Conservation (phyloP, 441 rosid species). For the Gossypium gossypioides region DNA sequence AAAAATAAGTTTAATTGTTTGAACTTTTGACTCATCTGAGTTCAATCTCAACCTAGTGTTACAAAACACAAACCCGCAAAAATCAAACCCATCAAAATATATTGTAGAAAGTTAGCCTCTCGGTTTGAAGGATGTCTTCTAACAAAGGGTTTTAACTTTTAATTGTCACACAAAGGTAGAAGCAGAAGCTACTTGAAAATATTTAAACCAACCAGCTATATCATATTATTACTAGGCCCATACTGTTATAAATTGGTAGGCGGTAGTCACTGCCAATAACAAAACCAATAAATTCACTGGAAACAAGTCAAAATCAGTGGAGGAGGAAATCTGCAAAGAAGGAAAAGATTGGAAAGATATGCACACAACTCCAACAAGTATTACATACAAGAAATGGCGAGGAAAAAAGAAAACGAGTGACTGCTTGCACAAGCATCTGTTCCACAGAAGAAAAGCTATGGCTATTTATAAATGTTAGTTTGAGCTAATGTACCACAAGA, state of each 20-base stretch:
- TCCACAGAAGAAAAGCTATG: background rate
- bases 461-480: background rate
- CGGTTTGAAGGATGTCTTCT: background rate
- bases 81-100: background rate
- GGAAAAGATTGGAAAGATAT: slow-evolving; percentile 1
- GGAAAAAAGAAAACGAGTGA: background rate
- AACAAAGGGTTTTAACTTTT: background rate
- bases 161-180: slow-evolving; percentile 1
- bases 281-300: background rate
- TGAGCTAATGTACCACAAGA: background rate
- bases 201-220: background rate
- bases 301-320: slow-evolving; percentile 1
- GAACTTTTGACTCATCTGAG: background rate
- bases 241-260: background rate
- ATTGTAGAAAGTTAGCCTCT: slow-evolving; percentile 5
- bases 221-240: background rate
- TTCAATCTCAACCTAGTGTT: background rate
- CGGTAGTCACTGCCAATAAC: background rate
- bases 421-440: background rate
- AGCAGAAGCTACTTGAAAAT: background rate
- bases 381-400: background rate
- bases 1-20: background rate
- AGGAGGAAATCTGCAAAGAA: background rate
- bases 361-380: background rate
- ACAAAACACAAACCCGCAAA: background rate